Conservation (phyloP, 768 basidiomycete genomes). For the Hypholoma fasciculare region DNA sequence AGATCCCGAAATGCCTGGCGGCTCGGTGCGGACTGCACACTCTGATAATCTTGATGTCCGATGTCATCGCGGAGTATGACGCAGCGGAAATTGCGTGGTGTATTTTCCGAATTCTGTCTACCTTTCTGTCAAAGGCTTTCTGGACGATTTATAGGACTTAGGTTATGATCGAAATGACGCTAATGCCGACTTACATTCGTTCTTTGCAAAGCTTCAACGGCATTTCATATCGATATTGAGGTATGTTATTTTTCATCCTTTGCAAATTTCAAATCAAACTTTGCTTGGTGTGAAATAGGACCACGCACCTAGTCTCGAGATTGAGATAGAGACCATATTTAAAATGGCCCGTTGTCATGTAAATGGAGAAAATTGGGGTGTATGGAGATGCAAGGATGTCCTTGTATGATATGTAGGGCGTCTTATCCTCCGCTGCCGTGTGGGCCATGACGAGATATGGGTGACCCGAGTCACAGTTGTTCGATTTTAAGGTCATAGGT, state of each 20-base stretch:
- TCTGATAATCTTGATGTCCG: constrained; percentile 1
- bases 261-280: neutral
- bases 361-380: too few relatives aligned
- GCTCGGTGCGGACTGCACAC: neutral
- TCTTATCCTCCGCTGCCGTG: too few relatives aligned
- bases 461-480: too few relatives aligned
- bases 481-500: neutral
- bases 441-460: too few relatives aligned
- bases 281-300: neutral
- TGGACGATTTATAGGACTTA: neutral
- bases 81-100: constrained; percentile 9
- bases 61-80: constrained; percentile 15
- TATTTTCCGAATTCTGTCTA: neutral
- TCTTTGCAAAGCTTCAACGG: too few relatives aligned
- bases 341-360: neutral
- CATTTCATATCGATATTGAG: too few relatives aligned
- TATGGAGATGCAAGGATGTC: too few relatives aligned
- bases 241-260: neutral
- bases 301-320: neutral
- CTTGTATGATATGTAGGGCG: too few relatives aligned
- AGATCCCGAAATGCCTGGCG: neutral
- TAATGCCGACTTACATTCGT: too few relatives aligned
- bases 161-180: neutral
- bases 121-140: neutral
- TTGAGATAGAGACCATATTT: neutral